Percentiles rank a stretch among this genome's conserved stretches.
Conservation (phyloP, 2,329 filamentous ascomycete species). For the Verticillium klebahnii region DNA sequence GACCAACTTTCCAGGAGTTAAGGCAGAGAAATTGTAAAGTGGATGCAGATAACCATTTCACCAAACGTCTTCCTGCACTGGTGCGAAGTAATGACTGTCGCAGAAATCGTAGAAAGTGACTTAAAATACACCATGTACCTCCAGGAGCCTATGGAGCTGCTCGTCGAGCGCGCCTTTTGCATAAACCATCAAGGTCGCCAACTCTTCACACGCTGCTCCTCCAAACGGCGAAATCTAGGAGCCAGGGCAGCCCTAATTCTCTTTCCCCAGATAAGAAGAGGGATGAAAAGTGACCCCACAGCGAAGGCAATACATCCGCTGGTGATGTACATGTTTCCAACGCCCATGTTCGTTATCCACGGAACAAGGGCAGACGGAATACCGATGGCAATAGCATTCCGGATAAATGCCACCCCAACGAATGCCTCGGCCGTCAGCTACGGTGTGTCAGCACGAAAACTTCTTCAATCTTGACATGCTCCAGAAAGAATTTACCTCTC, state of each 20-base stretch:
- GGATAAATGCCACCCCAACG: constrained; percentile 24
- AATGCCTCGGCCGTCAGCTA: constrained; percentile 23
- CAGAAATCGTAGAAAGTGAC: no score
- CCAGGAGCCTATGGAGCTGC: no score
- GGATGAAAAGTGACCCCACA: constrained; percentile 19
- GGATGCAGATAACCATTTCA: no score
- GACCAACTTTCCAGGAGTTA: constrained; percentile 14
- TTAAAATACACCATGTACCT: no score
- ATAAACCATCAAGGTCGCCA: not conserved
- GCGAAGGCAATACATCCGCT: constrained; percentile 17
- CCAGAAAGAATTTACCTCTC: constrained; percentile 19
- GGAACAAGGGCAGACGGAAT: constrained; percentile 22
- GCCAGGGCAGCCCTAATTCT: constrained; percentile 14
- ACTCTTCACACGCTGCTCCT: constrained; percentile 5
- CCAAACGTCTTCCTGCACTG: no score
- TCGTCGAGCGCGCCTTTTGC: no score
- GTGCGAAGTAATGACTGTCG: no score
- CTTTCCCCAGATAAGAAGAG: constrained; percentile 27
- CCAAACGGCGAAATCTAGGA: constrained; percentile 7
- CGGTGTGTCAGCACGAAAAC: not conserved
- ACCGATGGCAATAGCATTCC: constrained; percentile 23
- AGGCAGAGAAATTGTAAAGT: constrained; percentile 6
- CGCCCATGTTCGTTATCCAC: constrained; percentile 24
- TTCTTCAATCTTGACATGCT: not conserved
- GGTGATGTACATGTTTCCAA: constrained; percentile 23